A percentile compares a stretch with the other conserved stretches of the same genome.
phyloP scores from a whole-genome alignment of 495 filamentous ascomycete species.

The Xeromyces bisporus region DNA sequence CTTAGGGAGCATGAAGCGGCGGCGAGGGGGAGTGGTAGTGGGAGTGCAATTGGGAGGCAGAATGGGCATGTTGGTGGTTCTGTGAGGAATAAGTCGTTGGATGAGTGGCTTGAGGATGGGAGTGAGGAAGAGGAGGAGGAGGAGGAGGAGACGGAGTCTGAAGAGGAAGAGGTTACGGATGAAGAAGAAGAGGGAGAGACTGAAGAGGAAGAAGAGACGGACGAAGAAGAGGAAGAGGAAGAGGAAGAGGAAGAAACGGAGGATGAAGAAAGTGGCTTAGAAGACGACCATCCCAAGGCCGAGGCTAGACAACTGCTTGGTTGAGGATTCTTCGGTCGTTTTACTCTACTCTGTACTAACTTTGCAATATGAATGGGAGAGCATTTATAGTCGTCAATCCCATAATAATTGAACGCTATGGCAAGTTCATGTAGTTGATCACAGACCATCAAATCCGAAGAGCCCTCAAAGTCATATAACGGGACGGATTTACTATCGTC shows the following conservation, averaged over 20 bases:
- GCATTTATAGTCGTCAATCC: too few species aligned
- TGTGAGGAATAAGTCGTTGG: conserved; percentile 49
- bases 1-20: conserved; percentile 26
- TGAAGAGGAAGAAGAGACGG: conserved; percentile 31
- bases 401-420: too few species aligned
- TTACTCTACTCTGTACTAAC: too few species aligned
- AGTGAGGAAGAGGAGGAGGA: conserved; percentile 22
- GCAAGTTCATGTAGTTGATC: too few species aligned
- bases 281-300: conserved; percentile 13
- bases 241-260: conserved; percentile 13
- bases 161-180: conserved; percentile 28
- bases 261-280: conserved; percentile 17
- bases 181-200: conserved; percentile 34
- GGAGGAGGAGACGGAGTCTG: conserved; percentile 30
- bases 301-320: conserved; percentile 14
- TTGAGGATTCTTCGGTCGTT: too few species aligned
- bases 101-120: conserved; percentile 65
- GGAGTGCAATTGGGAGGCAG: too few species aligned
- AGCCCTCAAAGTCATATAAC: too few species aligned
- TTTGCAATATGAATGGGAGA: too few species aligned
- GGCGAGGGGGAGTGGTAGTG: too few species aligned
- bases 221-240: conserved; percentile 13
- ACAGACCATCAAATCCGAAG: too few species aligned
- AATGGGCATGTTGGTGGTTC: conserved; percentile 6
- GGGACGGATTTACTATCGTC: too few species aligned